Conservation (phyloP, 805 yeast genomes). For the Candida adriatica region DNA sequence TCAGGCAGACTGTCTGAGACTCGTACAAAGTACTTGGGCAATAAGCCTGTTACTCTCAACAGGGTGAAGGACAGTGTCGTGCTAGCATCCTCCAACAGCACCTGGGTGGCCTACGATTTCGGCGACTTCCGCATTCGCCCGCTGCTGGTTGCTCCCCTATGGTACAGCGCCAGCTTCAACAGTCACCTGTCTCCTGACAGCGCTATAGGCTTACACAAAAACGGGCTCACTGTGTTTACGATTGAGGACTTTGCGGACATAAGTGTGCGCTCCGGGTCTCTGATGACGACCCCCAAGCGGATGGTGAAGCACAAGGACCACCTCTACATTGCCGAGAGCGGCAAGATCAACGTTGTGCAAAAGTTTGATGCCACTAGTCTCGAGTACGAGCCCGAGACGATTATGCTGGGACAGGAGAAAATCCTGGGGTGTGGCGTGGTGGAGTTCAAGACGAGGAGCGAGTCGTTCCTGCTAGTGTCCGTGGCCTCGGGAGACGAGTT, state of each 20-base stretch:
- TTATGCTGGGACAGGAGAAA: constrained; percentile 8
- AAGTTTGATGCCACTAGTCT: constrained; percentile 8
- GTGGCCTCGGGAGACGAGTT: constrained; percentile 21
- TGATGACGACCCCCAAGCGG: constrained; percentile 46
- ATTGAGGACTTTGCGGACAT: constrained; percentile 35
- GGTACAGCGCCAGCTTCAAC: constrained; percentile 44
- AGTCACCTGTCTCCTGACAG: constrained; percentile 62
- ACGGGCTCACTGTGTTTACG: constrained; percentile 48
- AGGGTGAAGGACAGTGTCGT: constrained; percentile 20
- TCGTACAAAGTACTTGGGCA: constrained; percentile 67
- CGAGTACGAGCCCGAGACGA: constrained; percentile 9
- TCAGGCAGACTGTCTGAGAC: constrained; percentile 63
- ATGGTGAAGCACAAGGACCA: constrained; percentile 24
- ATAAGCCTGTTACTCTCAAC: constrained; percentile 47
- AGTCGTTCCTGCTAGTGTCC: constrained; percentile 40
- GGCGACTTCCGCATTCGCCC: constrained; percentile 24
- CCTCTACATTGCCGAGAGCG: constrained; percentile 16
- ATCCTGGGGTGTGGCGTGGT: constrained; percentile 12
- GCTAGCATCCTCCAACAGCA: constrained; percentile 25
- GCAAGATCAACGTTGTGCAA: constrained; percentile 8
- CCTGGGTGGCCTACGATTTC: constrained; percentile 28
- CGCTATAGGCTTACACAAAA: constrained; percentile 52
- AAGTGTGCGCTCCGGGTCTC: constrained; percentile 31
- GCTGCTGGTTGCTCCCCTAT: constrained; percentile 26
- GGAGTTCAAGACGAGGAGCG: constrained; percentile 21